phyloP scores from a whole-genome alignment of 352 stramenopile species.

The Pythium chondricola region DNA sequence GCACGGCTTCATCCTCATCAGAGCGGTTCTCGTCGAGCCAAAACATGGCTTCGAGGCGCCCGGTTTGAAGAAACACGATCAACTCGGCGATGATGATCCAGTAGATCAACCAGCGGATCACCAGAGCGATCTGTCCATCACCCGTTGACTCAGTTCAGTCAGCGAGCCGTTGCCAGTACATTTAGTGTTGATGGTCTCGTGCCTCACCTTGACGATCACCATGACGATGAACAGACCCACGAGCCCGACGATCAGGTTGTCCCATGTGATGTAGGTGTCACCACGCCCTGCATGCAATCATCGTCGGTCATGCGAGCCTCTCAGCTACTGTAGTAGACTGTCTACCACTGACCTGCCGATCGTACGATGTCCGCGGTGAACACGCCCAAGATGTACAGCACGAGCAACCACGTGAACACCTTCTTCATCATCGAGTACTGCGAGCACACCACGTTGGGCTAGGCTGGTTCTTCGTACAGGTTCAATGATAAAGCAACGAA shows the following conservation, averaged over 20 bases:
- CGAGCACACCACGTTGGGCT: not conserved
- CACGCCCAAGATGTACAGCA: constrained; percentile 46
- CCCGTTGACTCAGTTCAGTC: not conserved
- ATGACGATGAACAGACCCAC: constrained; percentile 8
- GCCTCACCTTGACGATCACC: constrained; percentile 13
- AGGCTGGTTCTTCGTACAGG: not conserved
- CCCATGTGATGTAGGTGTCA: constrained; percentile 5
- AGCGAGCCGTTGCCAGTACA: not conserved
- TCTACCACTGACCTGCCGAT: constrained; percentile 12
- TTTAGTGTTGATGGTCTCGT: no score
- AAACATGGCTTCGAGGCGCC: constrained; percentile 27
- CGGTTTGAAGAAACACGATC: constrained; percentile 19
- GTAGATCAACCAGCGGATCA: constrained; percentile 55
- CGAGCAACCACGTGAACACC: constrained; percentile 44
- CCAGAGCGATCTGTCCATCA: constrained; percentile 24
- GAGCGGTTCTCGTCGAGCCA: constrained; percentile 31
- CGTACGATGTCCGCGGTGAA: constrained; percentile 26
- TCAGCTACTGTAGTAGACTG: no score
- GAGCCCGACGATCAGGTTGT: constrained; percentile 15
- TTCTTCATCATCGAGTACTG: constrained; percentile 48
- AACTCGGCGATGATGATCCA: constrained; percentile 39
- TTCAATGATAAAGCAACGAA: not conserved
- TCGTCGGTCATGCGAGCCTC: no score
- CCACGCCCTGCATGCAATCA: not conserved
- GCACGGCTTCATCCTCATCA: constrained; percentile 15